Base-by-base conservation (phyloP, 163 green algal species). In the Prototheca wickerhamii region DNA sequence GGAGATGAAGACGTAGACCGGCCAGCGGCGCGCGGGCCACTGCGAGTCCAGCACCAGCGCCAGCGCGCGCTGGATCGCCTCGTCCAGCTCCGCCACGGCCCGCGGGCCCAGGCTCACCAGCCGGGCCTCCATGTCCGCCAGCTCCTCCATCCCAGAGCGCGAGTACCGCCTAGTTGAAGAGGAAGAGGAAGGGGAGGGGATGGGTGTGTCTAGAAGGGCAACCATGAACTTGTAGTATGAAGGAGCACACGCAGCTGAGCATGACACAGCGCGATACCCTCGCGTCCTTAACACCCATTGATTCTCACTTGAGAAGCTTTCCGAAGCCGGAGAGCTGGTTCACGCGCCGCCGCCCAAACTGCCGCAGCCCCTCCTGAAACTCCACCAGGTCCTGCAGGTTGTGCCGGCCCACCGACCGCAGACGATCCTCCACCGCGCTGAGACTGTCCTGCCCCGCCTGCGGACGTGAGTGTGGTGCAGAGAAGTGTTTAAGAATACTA, bases 1-100 rank as follows among this genome's bases (percentile, higher is more conserved):
- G 4, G 71, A 60, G 15, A 66, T 73, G 68, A 88, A 93, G 4
- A 93, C 84, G 54, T 81, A 76, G 8, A 91, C 65, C 1, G 86
- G 86, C 73, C 64, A 77, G 32, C 73, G 63, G 21, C 56, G 64
- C n/a, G 65, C 60, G 5, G 73, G 64, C 73, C 73, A 74, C 37
- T 64, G 57, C 6, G 43, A 26, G 20, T 68, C 55, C 28, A 74
- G 53, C 2, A 73, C 34, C 0, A 55, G 31, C 3, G 66, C 63
- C 51, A 78, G 43, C 23, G 62, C 56, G 12, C 50, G 29, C 28
- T 78, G 62, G 43, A 78, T 15, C 28, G 46, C 62, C 12, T 18
- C 18, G 30, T 78, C 66, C 28, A 56, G 26, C 0, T 67, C 34
- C 2, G 28, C 12, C 25, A 76, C 26, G 17, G 43, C 52, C 1